Evolutionary conservation across 139 green algal genomes (phyloP), one percentile per base, ranked within the genome.

Genomic region (Chlamydomonas sp.): DNA sequence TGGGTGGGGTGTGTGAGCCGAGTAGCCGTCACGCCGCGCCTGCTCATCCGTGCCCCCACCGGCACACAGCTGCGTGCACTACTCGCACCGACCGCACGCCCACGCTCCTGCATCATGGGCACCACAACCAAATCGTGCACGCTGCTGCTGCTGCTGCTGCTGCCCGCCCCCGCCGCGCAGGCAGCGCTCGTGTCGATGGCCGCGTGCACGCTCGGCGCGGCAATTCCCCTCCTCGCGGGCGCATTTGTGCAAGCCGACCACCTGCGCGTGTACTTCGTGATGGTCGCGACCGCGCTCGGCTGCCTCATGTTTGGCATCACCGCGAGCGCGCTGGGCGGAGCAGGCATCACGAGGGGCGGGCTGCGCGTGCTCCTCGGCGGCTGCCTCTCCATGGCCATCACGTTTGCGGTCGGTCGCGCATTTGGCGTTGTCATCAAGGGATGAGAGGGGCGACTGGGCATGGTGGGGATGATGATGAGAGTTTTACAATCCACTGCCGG

Each of bases 351-450:
- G n/a, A n/a, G n/a, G 2, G 88, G 87, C 8, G 73, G 77, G 0
- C 24, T 76, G n/a, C 68, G 90, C 2, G 86, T 92, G 22, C 67
- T 94, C 20, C n/a, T 96, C 1, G 90, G 90, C 31, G 90, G 90
- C 48, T 91, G 79, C 77, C 3, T 93, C 1, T 91, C 90, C 0
- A 85, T 96, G 80, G 84, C 31, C 5, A 78, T 93, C 28, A 92
- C 90, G 0, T 95, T 81, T 71, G 88, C 77, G 16, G 75, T 93
- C 1, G 88, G 91, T 5, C 37, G 54, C 3, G 61, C 76, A 10
- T 87, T 95, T 70, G 74, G 72, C 47, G 34, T 30, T n/a, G n/a
- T n/a, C n/a, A n/a, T n/a, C n/a, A n/a, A n/a, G n/a, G n/a, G n/a
- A n/a, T n/a, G n/a, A n/a, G n/a, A n/a, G n/a, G n/a, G n/a, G n/a